Evolutionary conservation across 495 filamentous ascomycete species (phyloP), one percentile per base, ranked within the genome.

Genomic region (Aspergillus bertholletiae): DNA sequence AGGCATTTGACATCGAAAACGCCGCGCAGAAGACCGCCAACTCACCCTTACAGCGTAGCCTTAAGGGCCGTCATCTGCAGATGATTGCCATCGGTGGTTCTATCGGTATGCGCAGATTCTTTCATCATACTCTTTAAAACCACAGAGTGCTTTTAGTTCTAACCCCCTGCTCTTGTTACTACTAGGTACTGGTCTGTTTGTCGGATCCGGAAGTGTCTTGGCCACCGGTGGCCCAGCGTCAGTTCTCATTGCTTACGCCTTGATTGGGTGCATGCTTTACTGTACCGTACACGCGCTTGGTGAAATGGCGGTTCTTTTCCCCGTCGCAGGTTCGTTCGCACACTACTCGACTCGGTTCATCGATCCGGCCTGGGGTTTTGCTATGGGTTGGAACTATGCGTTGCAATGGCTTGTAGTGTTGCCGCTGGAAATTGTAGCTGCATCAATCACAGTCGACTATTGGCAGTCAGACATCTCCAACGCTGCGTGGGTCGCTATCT

Each of bases 371-470:
- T 97, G 92, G 93, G 94, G 94, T 0, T 97, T 97, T 62, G 92
- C 94, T 43, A 96, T 96, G 90, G 94, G 94, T 24, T 96, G 92
- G 93, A 96, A 96, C 78, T 98, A 98, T 68, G 91, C 89, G 4
- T 62, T 98, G 62, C 92, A 97, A 76, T 97, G 94, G 94, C 81
- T 97, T 1, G 77, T 91, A 30, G 85, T 92, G 1, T 71, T 98
- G 12, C 94, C 94, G 0, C 75, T 96, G 22, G 94, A 98, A 71
- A 88, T 97, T 48, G 88, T 96, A 49, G 86, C 94, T 2, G 93
- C 92, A 9, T 88, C 91, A 21, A 86, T 96, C 32, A 96, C 91
- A 8, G 86, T 96, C 43, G 77, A 86, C 35, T 97, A 88, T 67
- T 98, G 94, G 94, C 81, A 87, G 44, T 64, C 77, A 0, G 13